Evolutionary conservation across 1,139 yeast species (phyloP).

Genomic region (Torulaspora pretoriensis): DNA sequence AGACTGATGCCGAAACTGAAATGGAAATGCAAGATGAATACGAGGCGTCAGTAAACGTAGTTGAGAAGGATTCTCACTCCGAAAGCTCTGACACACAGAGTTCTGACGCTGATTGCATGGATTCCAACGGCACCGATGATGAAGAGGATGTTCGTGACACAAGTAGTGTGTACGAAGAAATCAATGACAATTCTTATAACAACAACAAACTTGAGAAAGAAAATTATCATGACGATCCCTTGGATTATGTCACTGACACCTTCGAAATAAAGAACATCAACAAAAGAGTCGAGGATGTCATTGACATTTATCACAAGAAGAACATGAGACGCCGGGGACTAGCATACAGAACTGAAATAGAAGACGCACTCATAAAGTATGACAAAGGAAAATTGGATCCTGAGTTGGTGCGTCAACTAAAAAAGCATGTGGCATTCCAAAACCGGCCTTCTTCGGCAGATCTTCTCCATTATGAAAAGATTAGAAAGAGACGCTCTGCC

Average conservation of each 20-base stretch:
- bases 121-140: neutral
- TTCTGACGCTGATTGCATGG: neutral
- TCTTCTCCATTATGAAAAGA: neutral
- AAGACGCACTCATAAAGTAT: neutral
- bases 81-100: neutral
- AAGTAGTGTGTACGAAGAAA: neutral
- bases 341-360: neutral
- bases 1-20: neutral
- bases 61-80: neutral
- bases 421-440: neutral
- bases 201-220: neutral
- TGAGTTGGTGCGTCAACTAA: neutral
- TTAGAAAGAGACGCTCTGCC: slow-evolving; percentile 1
- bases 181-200: neutral
- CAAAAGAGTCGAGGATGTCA: slow-evolving; percentile 2
- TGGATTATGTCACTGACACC: slow-evolving; percentile 2
- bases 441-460: neutral
- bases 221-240: neutral
- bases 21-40: neutral
- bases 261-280: slow-evolving; percentile 2
- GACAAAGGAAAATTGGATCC: neutral
- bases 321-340: neutral
- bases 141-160: neutral
- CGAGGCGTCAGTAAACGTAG: neutral
- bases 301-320: neutral